Base-by-base conservation (phyloP, 331 rosid genomes). In the Telfairia occidentalis region DNA sequence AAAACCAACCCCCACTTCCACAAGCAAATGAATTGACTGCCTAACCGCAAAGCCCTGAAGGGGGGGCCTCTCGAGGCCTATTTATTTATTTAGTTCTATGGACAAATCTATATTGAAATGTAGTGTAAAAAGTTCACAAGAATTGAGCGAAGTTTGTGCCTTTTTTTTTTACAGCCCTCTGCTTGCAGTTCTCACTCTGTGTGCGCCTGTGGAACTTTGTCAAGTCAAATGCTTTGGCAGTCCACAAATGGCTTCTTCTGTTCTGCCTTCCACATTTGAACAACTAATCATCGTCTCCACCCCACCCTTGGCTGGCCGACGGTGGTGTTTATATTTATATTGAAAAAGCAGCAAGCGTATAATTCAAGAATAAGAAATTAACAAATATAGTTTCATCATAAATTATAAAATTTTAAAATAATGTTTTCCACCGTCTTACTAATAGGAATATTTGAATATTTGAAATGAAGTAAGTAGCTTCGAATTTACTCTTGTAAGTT, bases 1-100 rank as follows among this genome's bases (percentile, higher is more conserved):
- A 71, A 71, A 45, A 29, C 60, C 75, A 70, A 45, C 57, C 75
- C 75, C 57, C 57, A 6, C 42, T 24, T 12, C 37, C 54, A 45
- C 15, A 26, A 26, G 55, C 40, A 45, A 70, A 70, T 26, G 57
- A 16, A 43, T 48, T 48, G 75, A 29, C 75, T 46, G 58, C 75
- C 59, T 71, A 71, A 71, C 60, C 29, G 28, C 57, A 29, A 48
- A 45, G 26, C 45, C 58, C 6, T 24, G 55, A 42, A 67, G 35
- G 16, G 35, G 16, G 3, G 73, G 13, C 8, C 43, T 30, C 49
- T 19, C 16, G 49, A 67, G 38, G 34, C 32, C 32, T 69, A 71
- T 46, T 71, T 71, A 26, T 46, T 71, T 71, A 30, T 71, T 48
- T 18, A 16, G 45, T 48, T 42, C 23, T 4, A 71, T 71, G 71